Evolutionary conservation across 2,329 filamentous ascomycete species (phyloP).

Genomic region (Fusarium tricinctum): DNA sequence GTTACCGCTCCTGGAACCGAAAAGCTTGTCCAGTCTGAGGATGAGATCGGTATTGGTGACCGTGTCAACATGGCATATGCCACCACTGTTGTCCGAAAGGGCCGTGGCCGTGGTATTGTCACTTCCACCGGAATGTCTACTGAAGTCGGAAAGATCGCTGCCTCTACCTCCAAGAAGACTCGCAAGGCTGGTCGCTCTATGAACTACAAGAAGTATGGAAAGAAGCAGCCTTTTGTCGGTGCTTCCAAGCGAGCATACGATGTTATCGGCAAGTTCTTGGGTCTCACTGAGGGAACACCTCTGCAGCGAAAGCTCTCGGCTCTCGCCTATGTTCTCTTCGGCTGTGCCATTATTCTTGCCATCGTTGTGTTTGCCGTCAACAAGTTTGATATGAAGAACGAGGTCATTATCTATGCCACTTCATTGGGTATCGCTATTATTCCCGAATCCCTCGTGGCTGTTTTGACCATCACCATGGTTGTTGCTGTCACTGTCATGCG

Average conservation of each 20-base stretch:
- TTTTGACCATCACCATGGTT: slow-evolving; percentile 79
- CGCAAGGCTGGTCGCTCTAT: slow-evolving; percentile 68
- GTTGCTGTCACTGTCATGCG: slow-evolving; percentile 75
- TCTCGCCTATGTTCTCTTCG: slow-evolving; percentile 82
- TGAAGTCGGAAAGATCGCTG: slow-evolving; percentile 78
- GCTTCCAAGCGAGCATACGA: slow-evolving; percentile 63
- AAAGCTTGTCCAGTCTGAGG: slow-evolving; percentile 59
- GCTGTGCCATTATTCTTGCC: slow-evolving; percentile 72
- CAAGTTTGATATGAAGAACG: slow-evolving; percentile 64
- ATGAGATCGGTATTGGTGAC: slow-evolving; percentile 76
- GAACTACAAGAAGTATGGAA: slow-evolving; percentile 68
- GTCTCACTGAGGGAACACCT: slow-evolving; percentile 77
- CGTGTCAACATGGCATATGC: slow-evolving; percentile 82
- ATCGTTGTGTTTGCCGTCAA: slow-evolving; percentile 72
- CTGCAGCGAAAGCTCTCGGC: slow-evolving; percentile 83
- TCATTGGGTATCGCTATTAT: slow-evolving; percentile 73
- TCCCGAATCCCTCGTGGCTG: slow-evolving; percentile 75
- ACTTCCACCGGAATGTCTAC: slow-evolving; percentile 79
- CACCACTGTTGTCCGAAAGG: slow-evolving; percentile 79
- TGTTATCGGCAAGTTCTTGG: slow-evolving; percentile 70
- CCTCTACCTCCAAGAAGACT: slow-evolving; percentile 65
- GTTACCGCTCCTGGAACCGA: slow-evolving; percentile 62
- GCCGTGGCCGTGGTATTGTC: slow-evolving; percentile 79
- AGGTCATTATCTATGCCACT: slow-evolving; percentile 71
- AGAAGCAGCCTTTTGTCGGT: slow-evolving; percentile 64